Evolutionary conservation across 768 basidiomycete species (phyloP).

Genomic region (Agrocybe chaxingu): DNA sequence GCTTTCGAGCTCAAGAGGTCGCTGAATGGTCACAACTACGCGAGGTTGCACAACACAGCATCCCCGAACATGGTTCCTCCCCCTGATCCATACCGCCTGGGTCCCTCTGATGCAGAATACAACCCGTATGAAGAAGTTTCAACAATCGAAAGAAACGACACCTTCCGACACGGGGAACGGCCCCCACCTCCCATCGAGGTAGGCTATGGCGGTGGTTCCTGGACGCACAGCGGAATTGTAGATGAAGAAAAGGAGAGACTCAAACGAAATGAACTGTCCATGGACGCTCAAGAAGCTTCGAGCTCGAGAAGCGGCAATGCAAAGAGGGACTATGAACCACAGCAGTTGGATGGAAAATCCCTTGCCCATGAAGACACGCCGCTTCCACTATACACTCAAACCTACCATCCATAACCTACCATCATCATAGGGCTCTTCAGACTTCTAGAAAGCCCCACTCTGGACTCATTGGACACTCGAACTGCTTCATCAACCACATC

Average conservation of each 20-base stretch:
- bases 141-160: conserved; percentile 4
- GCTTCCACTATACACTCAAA: too few species aligned
- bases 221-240: conserved; percentile 30
- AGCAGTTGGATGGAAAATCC: too few species aligned
- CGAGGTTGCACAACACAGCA: conserved; percentile 13
- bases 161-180: conserved; percentile 4
- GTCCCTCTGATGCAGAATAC: conserved; percentile 24
- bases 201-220: conserved; percentile 33
- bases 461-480: too few species aligned
- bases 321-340: too few species aligned
- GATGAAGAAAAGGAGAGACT: conserved; percentile 30
- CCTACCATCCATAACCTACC: too few species aligned
- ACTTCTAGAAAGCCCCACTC: too few species aligned
- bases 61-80: conserved; percentile 6
- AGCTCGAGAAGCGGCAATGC: too few species aligned
- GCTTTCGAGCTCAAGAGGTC: conserved; percentile 30
- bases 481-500: too few species aligned
- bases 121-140: conserved; percentile 37
- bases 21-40: conserved; percentile 23
- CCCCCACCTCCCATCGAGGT: conserved; percentile 21
- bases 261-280: conserved; percentile 13
- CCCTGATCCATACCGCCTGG: conserved; percentile 7
- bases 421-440: too few species aligned
- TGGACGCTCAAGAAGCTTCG: not conserved
- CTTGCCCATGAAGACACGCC: too few species aligned